Base-by-base conservation (phyloP, 2,329 filamentous ascomycete genomes). In the Penicillium sp. region DNA sequence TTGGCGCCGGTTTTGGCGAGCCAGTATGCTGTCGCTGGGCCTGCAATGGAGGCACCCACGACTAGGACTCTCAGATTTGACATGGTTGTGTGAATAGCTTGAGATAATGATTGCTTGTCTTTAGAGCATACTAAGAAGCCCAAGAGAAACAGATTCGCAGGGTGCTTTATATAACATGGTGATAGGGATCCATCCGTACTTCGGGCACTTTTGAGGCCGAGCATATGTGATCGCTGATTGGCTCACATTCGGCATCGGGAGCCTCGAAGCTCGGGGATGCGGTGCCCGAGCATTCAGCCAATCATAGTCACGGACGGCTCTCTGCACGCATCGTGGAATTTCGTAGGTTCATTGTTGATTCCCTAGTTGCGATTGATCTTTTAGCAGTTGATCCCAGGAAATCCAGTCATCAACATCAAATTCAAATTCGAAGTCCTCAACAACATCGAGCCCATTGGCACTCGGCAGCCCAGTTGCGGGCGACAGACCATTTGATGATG, bases 1-100 rank as follows among this genome's bases (percentile, higher is more conserved):
- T 64, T 63, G 35, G 72, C 70, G 13, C 69, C 68, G 14, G 68
- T 62, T 64, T 70, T 73, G 47, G 70, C 68, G 9, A 77, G 62
- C 66, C 68, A 75, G 68, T 74, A 76, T 13, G 75, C 75, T 46
- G 68, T 61, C 33, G 67, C 68, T 22, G 70, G 70, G 49, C 74
- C 74, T 19, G 75, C 75, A 35, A 76, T 71, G 41, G 70, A 73
- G 9, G 70, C 73, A n/a, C 74, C 74, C 16, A 70, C 69, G 56
- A 77, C 63, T 53, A 77, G 69, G 18, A 76, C 66, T 18, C 66
- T 72, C 2, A 71, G 58, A 6, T 62, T 40, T n/a, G 67, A 58
- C 69, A 70, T 70, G 2, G 39, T 14, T 36, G 13, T 31, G 27
- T 18, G 19, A 51, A 36, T 16, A 39, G 9, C n/a, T 54, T 46